Conservation (phyloP, 2,329 filamentous ascomycete genomes). For the Chalaropsis ovoidea region DNA sequence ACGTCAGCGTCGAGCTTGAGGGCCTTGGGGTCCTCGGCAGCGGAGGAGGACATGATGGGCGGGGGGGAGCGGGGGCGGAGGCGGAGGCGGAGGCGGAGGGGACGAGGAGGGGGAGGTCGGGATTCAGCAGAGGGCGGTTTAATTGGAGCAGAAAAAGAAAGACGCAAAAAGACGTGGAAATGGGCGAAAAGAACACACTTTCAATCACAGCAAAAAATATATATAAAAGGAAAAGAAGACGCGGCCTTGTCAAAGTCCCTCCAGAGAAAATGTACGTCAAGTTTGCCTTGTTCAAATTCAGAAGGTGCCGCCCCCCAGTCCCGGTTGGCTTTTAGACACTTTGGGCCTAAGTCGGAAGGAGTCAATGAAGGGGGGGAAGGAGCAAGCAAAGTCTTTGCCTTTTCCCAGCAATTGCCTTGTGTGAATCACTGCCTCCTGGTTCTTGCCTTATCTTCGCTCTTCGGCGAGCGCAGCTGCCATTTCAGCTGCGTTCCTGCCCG, state of each 20-base stretch:
- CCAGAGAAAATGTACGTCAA: not conserved
- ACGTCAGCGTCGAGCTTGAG: constrained; percentile 62
- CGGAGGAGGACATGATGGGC: constrained; percentile 27
- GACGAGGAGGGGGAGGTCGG: not conserved
- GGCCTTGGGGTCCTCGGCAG: constrained; percentile 34
- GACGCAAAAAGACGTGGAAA: not conserved
- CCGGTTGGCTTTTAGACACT: constrained; percentile 3
- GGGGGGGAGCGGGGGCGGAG: not conserved
- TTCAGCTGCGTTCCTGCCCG: not conserved
- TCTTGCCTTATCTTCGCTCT: not conserved
- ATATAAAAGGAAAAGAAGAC: not conserved
- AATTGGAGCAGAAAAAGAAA: not conserved
- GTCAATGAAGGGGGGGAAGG: not conserved
- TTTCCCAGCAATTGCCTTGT: not conserved
- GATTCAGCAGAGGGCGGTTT: not conserved
- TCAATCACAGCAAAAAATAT: not conserved
- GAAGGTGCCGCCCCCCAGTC: constrained; percentile 1
- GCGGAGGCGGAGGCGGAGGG: not conserved
- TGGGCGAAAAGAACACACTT: not conserved
- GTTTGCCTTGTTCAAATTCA: constrained; percentile 1
- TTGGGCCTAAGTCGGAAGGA: constrained; percentile 3
- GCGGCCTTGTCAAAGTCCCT: not conserved
- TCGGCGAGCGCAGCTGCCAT: not conserved
- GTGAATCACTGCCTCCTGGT: not conserved
- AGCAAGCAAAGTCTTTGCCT: not conserved